Evolutionary conservation across 495 filamentous ascomycete genomes (phyloP).

Genomic region (Neurospora cerealis): DNA sequence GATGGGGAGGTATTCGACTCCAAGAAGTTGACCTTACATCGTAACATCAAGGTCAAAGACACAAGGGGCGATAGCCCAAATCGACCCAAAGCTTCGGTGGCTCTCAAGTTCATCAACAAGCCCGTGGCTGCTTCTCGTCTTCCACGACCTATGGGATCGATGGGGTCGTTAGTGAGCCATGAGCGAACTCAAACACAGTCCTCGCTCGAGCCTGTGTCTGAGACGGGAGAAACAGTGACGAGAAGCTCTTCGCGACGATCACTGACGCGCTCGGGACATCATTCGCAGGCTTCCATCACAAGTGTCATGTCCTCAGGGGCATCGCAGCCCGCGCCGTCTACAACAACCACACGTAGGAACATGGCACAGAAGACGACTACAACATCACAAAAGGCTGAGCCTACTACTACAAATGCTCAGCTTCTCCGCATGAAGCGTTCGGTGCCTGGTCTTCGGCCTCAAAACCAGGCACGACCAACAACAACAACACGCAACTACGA

Average conservation of each 20-base stretch:
- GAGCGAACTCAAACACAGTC: constrained; percentile 56
- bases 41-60: constrained; percentile 81
- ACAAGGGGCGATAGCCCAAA: constrained; percentile 53
- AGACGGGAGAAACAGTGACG: constrained; percentile 66
- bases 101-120: constrained; percentile 84
- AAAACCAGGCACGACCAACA: constrained; percentile 30
- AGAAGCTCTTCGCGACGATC: constrained; percentile 37
- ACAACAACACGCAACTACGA: constrained; percentile 33
- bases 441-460: constrained; percentile 63
- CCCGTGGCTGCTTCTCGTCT: constrained; percentile 37
- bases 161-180: constrained; percentile 46
- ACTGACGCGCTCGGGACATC: constrained; percentile 57
- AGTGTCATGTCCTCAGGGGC: constrained; percentile 14
- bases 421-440: constrained; percentile 79
- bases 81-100: constrained; percentile 64
- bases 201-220: constrained; percentile 86
- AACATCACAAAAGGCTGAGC: constrained; percentile 42
- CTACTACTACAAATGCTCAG: constrained; percentile 62
- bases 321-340: constrained; percentile 45
- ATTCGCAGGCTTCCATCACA: constrained; percentile 54
- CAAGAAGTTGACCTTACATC: constrained; percentile 75
- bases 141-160: constrained; percentile 49
- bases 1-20: constrained; percentile 71
- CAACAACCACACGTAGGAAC: constrained; percentile 49
- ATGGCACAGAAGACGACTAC: constrained; percentile 47